A percentile compares a stretch with the other conserved stretches of the same genome.
phyloP scores from a whole-genome alignment of 2,329 filamentous ascomycete species.

The Fusarium nurragi region DNA sequence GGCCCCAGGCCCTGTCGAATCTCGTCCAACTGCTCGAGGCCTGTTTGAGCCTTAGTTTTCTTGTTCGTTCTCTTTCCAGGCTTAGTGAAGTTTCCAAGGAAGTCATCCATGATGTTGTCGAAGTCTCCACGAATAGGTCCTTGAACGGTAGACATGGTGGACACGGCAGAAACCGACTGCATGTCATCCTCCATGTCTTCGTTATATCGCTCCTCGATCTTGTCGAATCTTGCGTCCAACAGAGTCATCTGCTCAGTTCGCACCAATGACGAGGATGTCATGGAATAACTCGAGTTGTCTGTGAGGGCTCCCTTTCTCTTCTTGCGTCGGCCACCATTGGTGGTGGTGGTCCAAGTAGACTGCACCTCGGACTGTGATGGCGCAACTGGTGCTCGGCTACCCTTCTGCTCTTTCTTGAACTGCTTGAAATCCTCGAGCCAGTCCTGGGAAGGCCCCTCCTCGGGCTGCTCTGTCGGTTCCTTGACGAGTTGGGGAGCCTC shows the following conservation, averaged over 20 bases:
- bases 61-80: constrained; percentile 79
- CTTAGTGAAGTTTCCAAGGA: constrained; percentile 78
- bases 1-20: constrained; percentile 83
- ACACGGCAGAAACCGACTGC: constrained; percentile 68
- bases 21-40: constrained; percentile 90
- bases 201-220: constrained; percentile 80
- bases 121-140: constrained; percentile 81
- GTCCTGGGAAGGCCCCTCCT: constrained; percentile 74
- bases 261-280: constrained; percentile 88
- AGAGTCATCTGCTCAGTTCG: constrained; percentile 88
- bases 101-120: constrained; percentile 91
- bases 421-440: constrained; percentile 95
- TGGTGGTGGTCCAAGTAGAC: constrained; percentile 78
- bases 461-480: constrained; percentile 56
- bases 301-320: constrained; percentile 96
- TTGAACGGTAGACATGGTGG: constrained; percentile 71
- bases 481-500: constrained; percentile 60
- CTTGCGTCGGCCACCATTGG: constrained; percentile 84
- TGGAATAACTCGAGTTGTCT: constrained; percentile 85
- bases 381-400: constrained; percentile 53
- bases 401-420: constrained; percentile 84
- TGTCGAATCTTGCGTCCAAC: constrained; percentile 91
- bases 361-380: constrained; percentile 70
- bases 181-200: constrained; percentile 61
- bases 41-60: constrained; percentile 81